Base-by-base conservation (phyloP, 2,329 filamentous ascomycete species). In the Curvularia hawaiiensis region DNA sequence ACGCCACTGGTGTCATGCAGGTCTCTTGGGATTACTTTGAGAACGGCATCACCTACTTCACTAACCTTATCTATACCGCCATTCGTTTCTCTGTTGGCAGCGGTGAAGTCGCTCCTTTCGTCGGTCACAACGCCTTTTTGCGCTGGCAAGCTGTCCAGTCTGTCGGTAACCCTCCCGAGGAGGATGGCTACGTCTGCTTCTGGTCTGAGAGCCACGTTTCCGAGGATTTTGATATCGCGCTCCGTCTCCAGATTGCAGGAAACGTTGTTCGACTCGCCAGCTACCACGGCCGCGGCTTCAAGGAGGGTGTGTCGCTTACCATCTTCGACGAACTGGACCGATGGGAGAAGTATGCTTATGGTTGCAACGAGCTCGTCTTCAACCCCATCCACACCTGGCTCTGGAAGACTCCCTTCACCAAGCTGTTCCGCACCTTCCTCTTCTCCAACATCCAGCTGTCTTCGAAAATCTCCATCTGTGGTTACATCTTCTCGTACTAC, bases 201-300 rank as follows among this genome's bases (percentile, higher is more conserved):
- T 91, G 89, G 89, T 90, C 88, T 14, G 89, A 91, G 69, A 83
- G 81, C n/a, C 87, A 89, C 70, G 89, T 91, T 0, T 90, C 88
- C 0, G 89, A 91, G 61, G 89, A 91, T 66, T 91, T 91, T 54
- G 89, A 91, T 60, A 89, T 91, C 73, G 84, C 87, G 12, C 81
- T 91, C 1, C 86, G 88, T 44, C 79, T 91, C 8, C 89, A 91
- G 73, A 86, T 85, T 64, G 79, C 79, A 24, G 88, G 88, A 33
- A 89, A 88, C 74, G 81, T 85, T 50, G 84, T 90, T 54, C 87
- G 89, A 14, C 79, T 91, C 1, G 88, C 86, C 8, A 83, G 86
- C 1, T 91, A 90, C 76, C 84, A 87, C 48, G 84, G 85, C 38
- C 84, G 85, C 8, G 88, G 85, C 7, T 91, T 91, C 77, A 85